Evolutionary conservation across 805 yeast species (phyloP), one percentile per base, ranked within the genome.

Genomic region (Yarrowia bubula): DNA sequence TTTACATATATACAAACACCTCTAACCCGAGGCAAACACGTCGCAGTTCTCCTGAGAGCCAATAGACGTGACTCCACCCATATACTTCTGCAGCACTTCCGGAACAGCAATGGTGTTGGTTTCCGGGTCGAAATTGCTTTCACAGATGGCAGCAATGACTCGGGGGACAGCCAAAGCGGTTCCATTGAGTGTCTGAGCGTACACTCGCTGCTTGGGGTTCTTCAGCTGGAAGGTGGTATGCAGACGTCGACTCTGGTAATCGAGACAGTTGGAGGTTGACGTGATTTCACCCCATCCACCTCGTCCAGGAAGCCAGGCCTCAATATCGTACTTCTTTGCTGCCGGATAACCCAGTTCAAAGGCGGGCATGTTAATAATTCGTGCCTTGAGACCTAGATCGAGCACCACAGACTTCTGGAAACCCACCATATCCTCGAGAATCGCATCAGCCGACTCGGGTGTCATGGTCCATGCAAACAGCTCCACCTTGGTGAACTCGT

Each of bases 261-360:
- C 98, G 3, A 91, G 84, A 75, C 99, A 95, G 73, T 92, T 93
- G 1, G 98, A 92, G 0, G 96, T 82, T 33, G 97, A 90, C 1
- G 96, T 86, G 37, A 95, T 80, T 74, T 95, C 99, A 4, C 99
- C 99, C 90, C 96, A 93, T 1, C 78, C 74, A 0, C 90, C 92
- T 70, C 97, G 83, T 1, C 98, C 98, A 0, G 98, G 98, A 98
- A 95, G 93, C 92, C 96, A 90, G 0, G 92, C 97, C 76, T 95
- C 99, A 66, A 92, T 90, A 71, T 95, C 99, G 73, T 86, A 90
- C 74, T 95, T 95, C 72, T 89, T 87, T 75, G 81, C 85, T 0
- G 98, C 98, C 0, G 99, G 97, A 0, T 96, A 87, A 0, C 99
- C 99, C 62, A 95, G 77, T 73, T 95, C 99, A 68, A 88, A 85